Percentiles rank a stretch among this genome's conserved stretches.
These are phyloP conservation scores for Verticillium nonalfalfae DNA, from an alignment of 2,329 filamentous ascomycete genomes.

Conservation along the genomic window DNA sequence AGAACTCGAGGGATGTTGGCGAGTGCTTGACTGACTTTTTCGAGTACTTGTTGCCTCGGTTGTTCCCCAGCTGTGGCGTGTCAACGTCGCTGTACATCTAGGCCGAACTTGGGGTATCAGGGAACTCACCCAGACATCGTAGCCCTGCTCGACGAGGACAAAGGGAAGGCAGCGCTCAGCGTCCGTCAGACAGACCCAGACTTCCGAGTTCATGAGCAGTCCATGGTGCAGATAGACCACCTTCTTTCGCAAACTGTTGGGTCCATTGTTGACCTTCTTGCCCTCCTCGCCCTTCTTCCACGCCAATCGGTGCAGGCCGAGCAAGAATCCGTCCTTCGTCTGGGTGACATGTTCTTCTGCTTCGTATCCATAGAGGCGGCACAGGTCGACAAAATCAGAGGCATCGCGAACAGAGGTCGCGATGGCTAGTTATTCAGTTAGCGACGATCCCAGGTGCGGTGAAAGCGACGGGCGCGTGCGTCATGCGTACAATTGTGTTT, in stretches of 20 bases:
- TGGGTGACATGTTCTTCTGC: slow-evolving; percentile 96
- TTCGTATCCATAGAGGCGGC: slow-evolving; percentile 82
- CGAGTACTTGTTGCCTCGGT: slow-evolving; percentile 97
- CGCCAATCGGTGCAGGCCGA: slow-evolving; percentile 82
- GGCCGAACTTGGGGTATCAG: neutral
- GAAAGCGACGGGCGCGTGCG: neutral
- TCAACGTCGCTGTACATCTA: neutral
- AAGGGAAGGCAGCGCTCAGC: slow-evolving; percentile 83
- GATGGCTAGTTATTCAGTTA: slow-evolving; percentile 40
- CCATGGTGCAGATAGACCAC: slow-evolving; percentile 95
- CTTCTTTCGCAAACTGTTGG: slow-evolving; percentile 65
- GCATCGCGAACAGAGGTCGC: slow-evolving; percentile 78
- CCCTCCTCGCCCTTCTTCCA: slow-evolving; percentile 78
- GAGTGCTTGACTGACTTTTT: slow-evolving; percentile 81
- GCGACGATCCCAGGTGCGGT: neutral
- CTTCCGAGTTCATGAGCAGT: slow-evolving; percentile 96
- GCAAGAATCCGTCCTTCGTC: slow-evolving; percentile 86
- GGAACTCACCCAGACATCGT: slow-evolving; percentile 80
- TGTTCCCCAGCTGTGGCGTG: slow-evolving; percentile 71
- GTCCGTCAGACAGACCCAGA: slow-evolving; percentile 92
- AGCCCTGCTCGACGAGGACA: slow-evolving; percentile 80
- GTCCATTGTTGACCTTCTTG: slow-evolving; percentile 68
- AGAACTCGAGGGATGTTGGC: slow-evolving; percentile 73
- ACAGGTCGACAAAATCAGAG: slow-evolving; percentile 91
- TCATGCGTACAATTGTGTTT: slow-evolving; percentile 53